phyloP scores from a whole-genome alignment of 768 basidiomycete genomes.

The Suillus cothurnatus region DNA sequence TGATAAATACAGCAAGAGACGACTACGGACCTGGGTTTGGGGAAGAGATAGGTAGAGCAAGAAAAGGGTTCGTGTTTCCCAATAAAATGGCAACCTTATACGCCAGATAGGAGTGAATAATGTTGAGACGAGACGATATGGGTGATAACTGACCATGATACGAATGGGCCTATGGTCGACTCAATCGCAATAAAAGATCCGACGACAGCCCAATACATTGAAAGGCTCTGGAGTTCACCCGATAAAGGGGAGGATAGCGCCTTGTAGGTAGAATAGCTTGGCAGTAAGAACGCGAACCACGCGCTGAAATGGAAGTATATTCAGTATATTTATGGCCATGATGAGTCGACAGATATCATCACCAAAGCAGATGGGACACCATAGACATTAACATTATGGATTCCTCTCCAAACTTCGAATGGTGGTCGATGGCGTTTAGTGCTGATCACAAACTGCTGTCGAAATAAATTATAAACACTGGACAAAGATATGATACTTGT shows the following conservation, averaged over 20 bases:
- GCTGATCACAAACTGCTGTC: background rate
- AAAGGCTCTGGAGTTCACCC: conserved; percentile 58
- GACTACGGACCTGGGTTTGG: conserved; percentile 58
- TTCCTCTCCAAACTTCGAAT: background rate
- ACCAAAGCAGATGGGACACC: conserved; percentile 54
- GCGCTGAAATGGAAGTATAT: conserved; percentile 43
- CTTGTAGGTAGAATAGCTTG: conserved; percentile 68
- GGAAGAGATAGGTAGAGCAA: conserved; percentile 69
- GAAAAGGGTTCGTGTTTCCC: conserved; percentile 70
- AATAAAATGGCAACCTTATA: conserved; percentile 74
- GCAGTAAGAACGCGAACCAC: conserved; percentile 71
- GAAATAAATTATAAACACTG: background rate
- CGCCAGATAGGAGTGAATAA: conserved; percentile 19
- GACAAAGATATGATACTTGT: background rate
- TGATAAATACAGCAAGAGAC: background rate
- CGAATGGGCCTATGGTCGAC: conserved; percentile 60
- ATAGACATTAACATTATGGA: conserved; percentile 50
- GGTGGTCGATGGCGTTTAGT: background rate
- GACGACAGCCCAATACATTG: conserved; percentile 67
- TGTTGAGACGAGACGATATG: background rate
- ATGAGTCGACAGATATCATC: conserved; percentile 7
- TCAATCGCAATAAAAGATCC: conserved; percentile 64
- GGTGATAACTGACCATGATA: conserved; percentile 56
- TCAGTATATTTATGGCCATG: conserved; percentile 4
- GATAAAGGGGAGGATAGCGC: conserved; percentile 54